Conservation (phyloP, 345 rosid species). For the Eucalyptus guilfoylei region DNA sequence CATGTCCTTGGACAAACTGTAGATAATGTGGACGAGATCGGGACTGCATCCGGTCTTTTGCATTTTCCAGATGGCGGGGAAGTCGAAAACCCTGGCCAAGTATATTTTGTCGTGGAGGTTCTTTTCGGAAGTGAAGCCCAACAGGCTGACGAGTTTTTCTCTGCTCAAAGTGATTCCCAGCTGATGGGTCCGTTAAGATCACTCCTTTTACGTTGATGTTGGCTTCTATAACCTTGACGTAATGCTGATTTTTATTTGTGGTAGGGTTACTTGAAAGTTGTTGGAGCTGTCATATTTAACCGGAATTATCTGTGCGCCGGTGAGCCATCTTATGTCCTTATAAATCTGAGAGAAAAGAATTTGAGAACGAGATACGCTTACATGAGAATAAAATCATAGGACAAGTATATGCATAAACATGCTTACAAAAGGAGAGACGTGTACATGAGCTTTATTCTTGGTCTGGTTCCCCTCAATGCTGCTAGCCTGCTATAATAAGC, state of each 20-base stretch:
- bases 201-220: background rate
- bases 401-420: slow-evolving; percentile 22
- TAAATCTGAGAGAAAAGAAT: background rate
- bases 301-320: background rate
- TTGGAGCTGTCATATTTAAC: background rate
- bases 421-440: background rate
- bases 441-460: background rate
- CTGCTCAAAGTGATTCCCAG: background rate
- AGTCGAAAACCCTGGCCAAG: background rate
- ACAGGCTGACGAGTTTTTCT: background rate
- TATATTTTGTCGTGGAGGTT: slow-evolving; percentile 6
- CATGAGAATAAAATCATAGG: slow-evolving; percentile 14
- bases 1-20: slow-evolving; percentile 9
- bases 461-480: background rate
- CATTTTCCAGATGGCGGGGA: slow-evolving; percentile 4
- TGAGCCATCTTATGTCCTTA: background rate
- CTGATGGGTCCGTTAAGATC: slow-evolving; percentile 1
- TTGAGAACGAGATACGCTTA: background rate
- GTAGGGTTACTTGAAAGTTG: background rate
- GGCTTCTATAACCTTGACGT: slow-evolving; percentile 14
- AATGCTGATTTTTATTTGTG: background rate
- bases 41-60: background rate
- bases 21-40: slow-evolving; percentile 3
- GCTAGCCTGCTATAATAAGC: background rate
- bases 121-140: background rate